These are phyloP conservation scores for Debaryomyces maramus DNA, from an alignment of 805 yeast genomes.

Conservation along the genomic window DNA sequence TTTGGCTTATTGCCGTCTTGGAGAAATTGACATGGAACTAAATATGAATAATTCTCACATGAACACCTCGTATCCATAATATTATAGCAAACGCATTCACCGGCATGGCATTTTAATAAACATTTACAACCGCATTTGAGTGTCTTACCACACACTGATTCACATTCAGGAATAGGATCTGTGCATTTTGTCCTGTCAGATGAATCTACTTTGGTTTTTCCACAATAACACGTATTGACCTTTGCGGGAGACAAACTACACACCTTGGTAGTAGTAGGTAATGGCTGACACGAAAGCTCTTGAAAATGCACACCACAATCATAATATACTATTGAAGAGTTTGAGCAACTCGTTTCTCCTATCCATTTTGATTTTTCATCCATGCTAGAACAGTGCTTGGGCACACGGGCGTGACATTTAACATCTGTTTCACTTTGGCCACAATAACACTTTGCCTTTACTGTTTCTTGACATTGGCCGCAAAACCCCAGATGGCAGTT, in stretches of 20 bases:
- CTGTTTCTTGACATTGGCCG: constrained; percentile 60
- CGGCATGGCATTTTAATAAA: constrained; percentile 70
- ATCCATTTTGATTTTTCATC: constrained; percentile 19
- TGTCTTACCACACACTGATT: constrained; percentile 56
- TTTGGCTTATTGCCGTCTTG: constrained; percentile 52
- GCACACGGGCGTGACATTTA: constrained; percentile 45
- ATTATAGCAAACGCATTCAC: constrained; percentile 68
- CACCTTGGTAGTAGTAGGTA: constrained; percentile 18
- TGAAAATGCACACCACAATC: constrained; percentile 69
- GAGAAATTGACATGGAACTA: constrained; percentile 64
- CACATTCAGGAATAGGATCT: constrained; percentile 81
- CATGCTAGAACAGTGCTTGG: constrained; percentile 32
- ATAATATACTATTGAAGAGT: constrained; percentile 46
- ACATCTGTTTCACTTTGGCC: constrained; percentile 52
- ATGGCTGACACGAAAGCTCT: constrained; percentile 52
- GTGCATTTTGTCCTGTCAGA: constrained; percentile 58
- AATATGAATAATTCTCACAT: constrained; percentile 58
- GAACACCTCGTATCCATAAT: constrained; percentile 54
- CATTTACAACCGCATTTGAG: constrained; percentile 76
- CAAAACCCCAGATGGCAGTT: constrained; percentile 81
- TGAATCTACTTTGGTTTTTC: constrained; percentile 52
- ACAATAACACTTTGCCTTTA: constrained; percentile 68
- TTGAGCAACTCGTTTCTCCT: constrained; percentile 37
- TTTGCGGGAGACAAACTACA: constrained; percentile 67
- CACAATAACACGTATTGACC: constrained; percentile 77